Percentiles rank a stretch among this genome's conserved stretches.
These are phyloP conservation scores for Boechera divaricarpa DNA, from an alignment of 345 rosid genomes.

Conservation along the genomic window DNA sequence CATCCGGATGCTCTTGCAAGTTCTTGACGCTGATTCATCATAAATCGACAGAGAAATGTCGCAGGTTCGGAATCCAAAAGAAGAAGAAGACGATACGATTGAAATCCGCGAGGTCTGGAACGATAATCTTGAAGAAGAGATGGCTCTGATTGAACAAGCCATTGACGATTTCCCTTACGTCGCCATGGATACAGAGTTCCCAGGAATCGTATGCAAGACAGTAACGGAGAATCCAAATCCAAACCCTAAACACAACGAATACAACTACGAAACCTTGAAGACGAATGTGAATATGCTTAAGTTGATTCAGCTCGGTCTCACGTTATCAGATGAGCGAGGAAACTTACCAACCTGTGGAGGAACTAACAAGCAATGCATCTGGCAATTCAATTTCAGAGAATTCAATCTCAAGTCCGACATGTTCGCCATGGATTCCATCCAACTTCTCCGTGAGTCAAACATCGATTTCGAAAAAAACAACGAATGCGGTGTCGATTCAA, in stretches of 20 bases:
- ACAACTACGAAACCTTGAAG: constrained; percentile 68
- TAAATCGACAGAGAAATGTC: constrained; percentile 54
- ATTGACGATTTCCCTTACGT: constrained; percentile 68
- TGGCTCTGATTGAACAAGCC: constrained; percentile 52
- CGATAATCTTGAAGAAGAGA: constrained; percentile 63
- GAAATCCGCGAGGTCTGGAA: constrained; percentile 86
- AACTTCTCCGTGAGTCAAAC: constrained; percentile 63
- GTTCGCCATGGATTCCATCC: constrained; percentile 68
- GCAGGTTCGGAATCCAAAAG: constrained; percentile 44
- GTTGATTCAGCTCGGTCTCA: constrained; percentile 84
- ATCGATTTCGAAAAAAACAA: constrained; percentile 69
- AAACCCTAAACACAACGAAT: constrained; percentile 44
- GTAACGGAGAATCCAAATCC: constrained; percentile 50
- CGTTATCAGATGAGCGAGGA: constrained; percentile 73
- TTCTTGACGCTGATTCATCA: constrained; percentile 14
- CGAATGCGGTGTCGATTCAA: constrained; percentile 61
- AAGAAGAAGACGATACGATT: constrained; percentile 58
- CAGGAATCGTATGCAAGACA: constrained; percentile 71
- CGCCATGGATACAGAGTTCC: constrained; percentile 95
- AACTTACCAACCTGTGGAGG: constrained; percentile 83
- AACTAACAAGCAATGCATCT: constrained; percentile 62
- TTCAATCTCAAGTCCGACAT: constrained; percentile 63
- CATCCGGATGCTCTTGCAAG: neutral
- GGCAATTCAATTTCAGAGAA: constrained; percentile 90
- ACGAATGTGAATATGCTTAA: constrained; percentile 73